phyloP scores from a whole-genome alignment of 768 basidiomycete genomes.

The Suillus fuscotomentosus region DNA sequence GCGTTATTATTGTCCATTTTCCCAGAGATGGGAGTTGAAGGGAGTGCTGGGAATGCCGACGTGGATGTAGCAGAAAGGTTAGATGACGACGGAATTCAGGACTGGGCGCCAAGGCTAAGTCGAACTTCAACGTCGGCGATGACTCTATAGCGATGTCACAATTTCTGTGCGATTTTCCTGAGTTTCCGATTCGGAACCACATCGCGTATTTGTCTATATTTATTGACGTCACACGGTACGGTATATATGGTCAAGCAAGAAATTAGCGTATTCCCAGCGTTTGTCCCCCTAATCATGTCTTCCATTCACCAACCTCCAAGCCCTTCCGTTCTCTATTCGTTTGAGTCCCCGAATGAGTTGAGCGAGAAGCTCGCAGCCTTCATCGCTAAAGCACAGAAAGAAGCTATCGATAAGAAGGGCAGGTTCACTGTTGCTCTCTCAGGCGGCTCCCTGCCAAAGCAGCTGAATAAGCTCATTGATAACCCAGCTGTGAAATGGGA shows the following conservation, averaged over 20 bases:
- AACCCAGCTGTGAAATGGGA: constrained; percentile 81
- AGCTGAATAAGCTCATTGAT: constrained; percentile 69
- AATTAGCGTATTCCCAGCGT: constrained; percentile 4
- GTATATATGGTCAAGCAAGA: constrained; percentile 1
- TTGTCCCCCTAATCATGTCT: constrained; percentile 18
- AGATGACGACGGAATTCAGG: background rate
- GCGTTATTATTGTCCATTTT: constrained; percentile 67
- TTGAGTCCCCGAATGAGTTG: constrained; percentile 55
- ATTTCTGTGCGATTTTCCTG: background rate
- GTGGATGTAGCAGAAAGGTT: background rate
- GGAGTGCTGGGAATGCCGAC: background rate
- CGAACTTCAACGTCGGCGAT: background rate
- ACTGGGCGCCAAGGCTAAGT: constrained; percentile 1
- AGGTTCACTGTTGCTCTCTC: constrained; percentile 92
- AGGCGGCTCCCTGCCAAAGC: constrained; percentile 86
- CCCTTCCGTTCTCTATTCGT: constrained; percentile 71
- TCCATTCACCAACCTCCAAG: constrained; percentile 54
- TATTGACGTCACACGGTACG: constrained; percentile 25
- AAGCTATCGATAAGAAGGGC: constrained; percentile 85
- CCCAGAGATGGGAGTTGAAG: constrained; percentile 63
- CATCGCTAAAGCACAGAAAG: constrained; percentile 83
- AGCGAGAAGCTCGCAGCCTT: constrained; percentile 72
- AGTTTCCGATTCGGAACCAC: background rate
- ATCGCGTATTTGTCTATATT: constrained; percentile 19
- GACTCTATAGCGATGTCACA: background rate